A percentile compares a stretch with the other conserved stretches of the same genome.
Evolutionary conservation across 495 filamentous ascomycete species (phyloP).

Genomic region (Alectoria sarmentosa): DNA sequence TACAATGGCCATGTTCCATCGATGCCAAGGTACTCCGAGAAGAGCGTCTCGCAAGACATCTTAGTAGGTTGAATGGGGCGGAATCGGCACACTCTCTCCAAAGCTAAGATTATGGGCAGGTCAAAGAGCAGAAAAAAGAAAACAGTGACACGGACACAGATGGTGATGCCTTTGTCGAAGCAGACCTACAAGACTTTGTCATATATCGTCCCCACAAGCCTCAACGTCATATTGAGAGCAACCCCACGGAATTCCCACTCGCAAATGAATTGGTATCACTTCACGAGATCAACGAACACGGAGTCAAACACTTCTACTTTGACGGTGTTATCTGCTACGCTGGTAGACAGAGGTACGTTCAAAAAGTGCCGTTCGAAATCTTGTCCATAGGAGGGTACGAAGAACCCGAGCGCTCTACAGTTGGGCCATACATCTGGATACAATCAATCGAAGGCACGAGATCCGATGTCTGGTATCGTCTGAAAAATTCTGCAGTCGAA

Average conservation of each 20-base stretch:
- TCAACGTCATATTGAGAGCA: constrained; percentile 22
- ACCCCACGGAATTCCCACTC: constrained; percentile 16
- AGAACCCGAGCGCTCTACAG: constrained; percentile 33
- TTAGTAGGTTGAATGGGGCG: constrained; percentile 21
- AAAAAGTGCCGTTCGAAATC: constrained; percentile 45
- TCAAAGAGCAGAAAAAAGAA: constrained; percentile 8
- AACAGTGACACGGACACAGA: constrained; percentile 2
- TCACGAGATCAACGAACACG: constrained; percentile 40
- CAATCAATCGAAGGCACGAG: constrained; percentile 38
- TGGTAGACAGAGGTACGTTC: constrained; percentile 38
- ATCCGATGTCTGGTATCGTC: constrained; percentile 52
- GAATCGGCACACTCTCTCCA: background rate
- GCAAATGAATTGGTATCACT: constrained; percentile 44
- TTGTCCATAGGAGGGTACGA: constrained; percentile 63
- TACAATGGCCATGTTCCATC: constrained; percentile 29
- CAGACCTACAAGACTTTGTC: constrained; percentile 44
- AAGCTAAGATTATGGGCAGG: constrained; percentile 1
- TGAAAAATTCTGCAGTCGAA: constrained; percentile 46
- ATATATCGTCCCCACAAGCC: constrained; percentile 39
- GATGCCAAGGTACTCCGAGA: constrained; percentile 29
- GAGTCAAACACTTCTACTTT: constrained; percentile 34
- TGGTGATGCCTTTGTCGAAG: constrained; percentile 33
- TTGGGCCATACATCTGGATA: constrained; percentile 53
- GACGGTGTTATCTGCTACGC: constrained; percentile 53
- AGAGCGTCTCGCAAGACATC: constrained; percentile 26